These are phyloP conservation scores for Parastagonospora nodorum DNA, from an alignment of 2,329 filamentous ascomycete species.

Conservation along the genomic window DNA sequence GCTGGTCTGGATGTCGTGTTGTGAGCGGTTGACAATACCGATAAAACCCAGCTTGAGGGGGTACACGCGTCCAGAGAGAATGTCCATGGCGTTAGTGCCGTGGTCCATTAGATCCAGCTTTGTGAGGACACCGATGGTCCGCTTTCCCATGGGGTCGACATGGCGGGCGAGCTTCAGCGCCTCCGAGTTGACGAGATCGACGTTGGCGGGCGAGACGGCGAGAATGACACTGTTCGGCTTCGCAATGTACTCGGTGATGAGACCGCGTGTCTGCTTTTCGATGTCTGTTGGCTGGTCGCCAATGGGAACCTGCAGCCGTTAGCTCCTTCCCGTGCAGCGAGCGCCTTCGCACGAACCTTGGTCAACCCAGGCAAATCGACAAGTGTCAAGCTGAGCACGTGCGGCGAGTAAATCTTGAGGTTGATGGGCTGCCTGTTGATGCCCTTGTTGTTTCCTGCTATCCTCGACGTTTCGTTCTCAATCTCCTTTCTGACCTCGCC, in stretches of 20 bases:
- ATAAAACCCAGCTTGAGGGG: constrained; percentile 97
- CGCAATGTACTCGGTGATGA: constrained; percentile 97
- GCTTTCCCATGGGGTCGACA: constrained; percentile 90
- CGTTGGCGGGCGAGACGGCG: constrained; percentile 95
- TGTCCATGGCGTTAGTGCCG: constrained; percentile 95
- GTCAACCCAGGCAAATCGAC: constrained; percentile 96
- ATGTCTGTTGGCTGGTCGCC: constrained; percentile 97
- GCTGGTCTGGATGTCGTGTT: constrained; percentile 95
- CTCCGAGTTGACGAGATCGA: constrained; percentile 98
- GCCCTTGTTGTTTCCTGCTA: constrained; percentile 96
- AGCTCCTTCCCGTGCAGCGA: constrained; percentile 21
- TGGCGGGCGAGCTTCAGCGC: constrained; percentile 94
- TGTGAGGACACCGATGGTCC: constrained; percentile 95
- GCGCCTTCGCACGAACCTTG: constrained; percentile 64
- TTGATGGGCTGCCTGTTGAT: constrained; percentile 98
- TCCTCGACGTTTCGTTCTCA: constrained; percentile 92
- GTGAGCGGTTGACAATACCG: constrained; percentile 95
- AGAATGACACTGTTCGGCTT: constrained; percentile 99
- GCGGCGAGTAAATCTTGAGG: constrained; percentile 96
- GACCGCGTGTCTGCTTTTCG: constrained; percentile 94
- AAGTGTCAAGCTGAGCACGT: constrained; percentile 93
- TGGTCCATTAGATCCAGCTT: constrained; percentile 99
- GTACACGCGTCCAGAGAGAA: constrained; percentile 95
- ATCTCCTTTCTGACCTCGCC: constrained; percentile 93
- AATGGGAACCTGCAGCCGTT: constrained; percentile 75